Conservation (phyloP, 1,139 yeast species). For the Schwanniomyces etchellsii region DNA sequence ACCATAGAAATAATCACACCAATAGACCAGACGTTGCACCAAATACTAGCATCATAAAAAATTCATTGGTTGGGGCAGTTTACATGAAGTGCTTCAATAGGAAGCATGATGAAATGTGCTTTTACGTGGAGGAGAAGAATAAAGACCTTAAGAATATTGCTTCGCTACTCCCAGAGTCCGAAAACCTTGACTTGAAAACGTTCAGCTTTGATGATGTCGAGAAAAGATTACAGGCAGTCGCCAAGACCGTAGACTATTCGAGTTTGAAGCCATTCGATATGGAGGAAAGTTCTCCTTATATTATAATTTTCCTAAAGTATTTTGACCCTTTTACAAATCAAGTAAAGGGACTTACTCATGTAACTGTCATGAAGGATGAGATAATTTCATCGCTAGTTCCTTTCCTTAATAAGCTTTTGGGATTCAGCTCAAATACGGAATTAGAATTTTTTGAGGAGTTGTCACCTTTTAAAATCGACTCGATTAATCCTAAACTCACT, state of each 20-base stretch:
- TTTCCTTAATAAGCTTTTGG: constrained; percentile 38
- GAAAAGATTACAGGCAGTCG: constrained; percentile 13
- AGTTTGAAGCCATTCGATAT: constrained; percentile 13
- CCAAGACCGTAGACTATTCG: constrained; percentile 3
- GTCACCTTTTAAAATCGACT: constrained; percentile 56
- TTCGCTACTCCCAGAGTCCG: constrained; percentile 3
- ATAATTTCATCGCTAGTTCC: constrained; percentile 40
- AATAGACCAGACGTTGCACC: constrained; percentile 52
- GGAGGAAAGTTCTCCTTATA: constrained; percentile 28
- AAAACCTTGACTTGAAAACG: constrained; percentile 13
- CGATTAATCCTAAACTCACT: constrained; percentile 35
- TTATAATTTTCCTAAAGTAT: constrained; percentile 60
- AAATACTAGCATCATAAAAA: constrained; percentile 31
- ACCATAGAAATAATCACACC: constrained; percentile 70
- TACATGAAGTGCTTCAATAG: constrained; percentile 35
- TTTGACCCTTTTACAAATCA: constrained; percentile 57
- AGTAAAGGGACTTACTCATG: constrained; percentile 59
- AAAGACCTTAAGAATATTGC: constrained; percentile 26
- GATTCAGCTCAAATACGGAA: constrained; percentile 32
- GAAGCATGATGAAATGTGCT: constrained; percentile 41
- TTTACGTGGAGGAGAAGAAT: constrained; percentile 40
- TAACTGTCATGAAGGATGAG: constrained; percentile 48
- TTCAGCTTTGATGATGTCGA: constrained; percentile 21
- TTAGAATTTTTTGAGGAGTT: constrained; percentile 65
- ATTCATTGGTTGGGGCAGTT: constrained; percentile 29